Percentiles rank a stretch among this genome's conserved stretches.
phyloP scores from a whole-genome alignment of 768 basidiomycete genomes.

The Suillus hirtellus region DNA sequence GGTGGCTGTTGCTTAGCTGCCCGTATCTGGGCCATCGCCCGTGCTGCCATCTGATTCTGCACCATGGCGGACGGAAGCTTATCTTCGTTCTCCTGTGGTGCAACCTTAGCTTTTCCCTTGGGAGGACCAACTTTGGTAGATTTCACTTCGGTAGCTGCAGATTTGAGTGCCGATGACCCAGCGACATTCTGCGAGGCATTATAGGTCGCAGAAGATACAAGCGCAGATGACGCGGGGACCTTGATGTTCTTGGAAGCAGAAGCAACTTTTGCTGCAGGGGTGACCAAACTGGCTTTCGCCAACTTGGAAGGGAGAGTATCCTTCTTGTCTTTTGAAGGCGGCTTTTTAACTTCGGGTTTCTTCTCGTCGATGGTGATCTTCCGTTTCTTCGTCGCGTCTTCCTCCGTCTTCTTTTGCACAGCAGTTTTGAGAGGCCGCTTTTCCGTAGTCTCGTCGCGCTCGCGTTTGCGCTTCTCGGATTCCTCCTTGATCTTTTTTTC shows the following conservation, averaged over 20 bases:
- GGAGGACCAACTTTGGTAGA: constrained; percentile 38
- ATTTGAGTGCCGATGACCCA: constrained; percentile 30
- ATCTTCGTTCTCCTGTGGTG: constrained; percentile 48
- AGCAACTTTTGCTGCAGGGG: constrained; percentile 25
- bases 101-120: constrained; percentile 54
- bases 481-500: constrained; percentile 76
- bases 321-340: constrained; percentile 55
- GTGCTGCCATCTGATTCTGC: constrained; percentile 71
- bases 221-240: constrained; percentile 32
- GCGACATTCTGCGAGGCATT: constrained; percentile 39
- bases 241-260: constrained; percentile 39
- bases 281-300: constrained; percentile 29
- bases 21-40: constrained; percentile 65
- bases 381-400: constrained; percentile 72
- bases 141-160: constrained; percentile 34
- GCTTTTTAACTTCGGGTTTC: constrained; percentile 62
- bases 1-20: constrained; percentile 53
- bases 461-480: constrained; percentile 75
- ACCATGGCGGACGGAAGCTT: constrained; percentile 61
- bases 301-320: constrained; percentile 31
- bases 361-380: constrained; percentile 59
- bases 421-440: constrained; percentile 58
- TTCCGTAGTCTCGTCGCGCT: constrained; percentile 75
- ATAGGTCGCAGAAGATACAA: constrained; percentile 40
- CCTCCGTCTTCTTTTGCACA: constrained; percentile 65